A percentile compares a stretch with the other conserved stretches of the same genome.
Evolutionary conservation across 805 yeast genomes (phyloP).

Genomic region (Candida ipomoeae): DNA sequence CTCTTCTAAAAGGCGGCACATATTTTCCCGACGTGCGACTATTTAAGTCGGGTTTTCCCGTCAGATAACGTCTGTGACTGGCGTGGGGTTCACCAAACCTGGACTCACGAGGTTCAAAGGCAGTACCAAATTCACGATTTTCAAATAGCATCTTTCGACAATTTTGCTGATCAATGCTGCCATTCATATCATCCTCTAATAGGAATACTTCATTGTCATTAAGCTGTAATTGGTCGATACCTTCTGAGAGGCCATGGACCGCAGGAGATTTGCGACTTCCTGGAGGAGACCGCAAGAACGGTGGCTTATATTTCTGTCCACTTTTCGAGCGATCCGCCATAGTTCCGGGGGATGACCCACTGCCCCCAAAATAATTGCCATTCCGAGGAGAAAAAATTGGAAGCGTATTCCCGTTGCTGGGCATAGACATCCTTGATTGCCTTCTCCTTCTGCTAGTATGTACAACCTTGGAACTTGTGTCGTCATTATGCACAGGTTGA

Average conservation of each 20-base stretch:
- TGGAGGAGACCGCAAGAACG: conserved; percentile 38
- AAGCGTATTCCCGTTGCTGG: background rate
- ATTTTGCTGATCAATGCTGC: background rate
- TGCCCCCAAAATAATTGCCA: background rate
- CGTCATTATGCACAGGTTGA: conserved; percentile 2
- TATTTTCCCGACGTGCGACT: conserved; percentile 45
- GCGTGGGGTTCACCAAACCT: background rate
- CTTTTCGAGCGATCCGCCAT: conserved; percentile 1
- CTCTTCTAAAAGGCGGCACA: conserved; percentile 68
- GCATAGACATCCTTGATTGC: conserved; percentile 5
- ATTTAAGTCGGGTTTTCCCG: conserved; percentile 1
- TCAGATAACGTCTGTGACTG: conserved; percentile 6
- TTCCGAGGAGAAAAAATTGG: background rate
- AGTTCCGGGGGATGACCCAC: background rate
- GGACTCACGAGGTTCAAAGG: background rate
- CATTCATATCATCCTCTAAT: conserved; percentile 34
- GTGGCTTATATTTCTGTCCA: conserved; percentile 39
- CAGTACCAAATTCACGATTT: conserved; percentile 1
- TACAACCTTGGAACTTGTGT: background rate
- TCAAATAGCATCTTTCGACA: background rate
- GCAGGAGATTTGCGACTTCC: conserved; percentile 28
- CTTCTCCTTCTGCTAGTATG: conserved; percentile 6
- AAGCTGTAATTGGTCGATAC: conserved; percentile 30
- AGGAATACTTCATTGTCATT: conserved; percentile 39
- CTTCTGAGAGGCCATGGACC: conserved; percentile 33